These are phyloP conservation scores for Neurospora hispaniola DNA, from an alignment of 495 filamentous ascomycete genomes.

Conservation along the genomic window DNA sequence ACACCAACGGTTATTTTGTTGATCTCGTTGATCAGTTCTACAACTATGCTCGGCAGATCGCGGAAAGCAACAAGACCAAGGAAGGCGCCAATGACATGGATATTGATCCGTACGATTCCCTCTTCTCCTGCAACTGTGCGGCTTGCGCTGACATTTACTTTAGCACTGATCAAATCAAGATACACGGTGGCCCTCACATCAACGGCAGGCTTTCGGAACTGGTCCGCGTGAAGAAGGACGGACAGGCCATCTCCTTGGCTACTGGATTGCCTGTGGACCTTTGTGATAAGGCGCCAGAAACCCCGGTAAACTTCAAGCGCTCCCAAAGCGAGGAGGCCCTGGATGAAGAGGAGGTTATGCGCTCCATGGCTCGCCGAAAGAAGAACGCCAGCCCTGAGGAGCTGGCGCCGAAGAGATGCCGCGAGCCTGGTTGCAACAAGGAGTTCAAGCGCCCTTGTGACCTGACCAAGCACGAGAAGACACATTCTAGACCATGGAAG, in stretches of 20 bases:
- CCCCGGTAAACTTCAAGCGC: slow-evolving; percentile 47
- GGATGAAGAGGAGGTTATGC: slow-evolving; percentile 65
- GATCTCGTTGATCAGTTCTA: slow-evolving; percentile 83
- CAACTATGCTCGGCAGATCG: slow-evolving; percentile 53
- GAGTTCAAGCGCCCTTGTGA: slow-evolving; percentile 90
- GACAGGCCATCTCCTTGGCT: slow-evolving; percentile 62
- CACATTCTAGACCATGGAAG: slow-evolving; percentile 91
- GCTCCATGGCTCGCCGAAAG: slow-evolving; percentile 84
- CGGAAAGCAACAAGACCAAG: slow-evolving; percentile 40
- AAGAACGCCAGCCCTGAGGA: slow-evolving; percentile 65
- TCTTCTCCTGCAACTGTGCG: not conserved
- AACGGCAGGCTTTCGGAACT: slow-evolving; percentile 72
- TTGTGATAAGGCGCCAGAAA: slow-evolving; percentile 31
- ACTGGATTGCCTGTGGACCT: slow-evolving; percentile 45
- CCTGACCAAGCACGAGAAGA: slow-evolving; percentile 93
- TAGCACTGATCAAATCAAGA: slow-evolving; percentile 55
- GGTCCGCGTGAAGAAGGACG: slow-evolving; percentile 63
- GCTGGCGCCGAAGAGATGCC: slow-evolving; percentile 60
- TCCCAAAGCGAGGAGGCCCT: slow-evolving; percentile 46
- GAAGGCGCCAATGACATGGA: slow-evolving; percentile 37
- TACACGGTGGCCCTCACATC: slow-evolving; percentile 64
- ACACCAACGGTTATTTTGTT: slow-evolving; percentile 87
- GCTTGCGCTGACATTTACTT: slow-evolving; percentile 28
- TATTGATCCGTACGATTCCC: slow-evolving; percentile 39
- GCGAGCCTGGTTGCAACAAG: slow-evolving; percentile 62